Evolutionary conservation across 169 alveolate species (phyloP), one percentile per base, ranked within the genome.

Genomic region (Plasmodium knowlesi): DNA sequence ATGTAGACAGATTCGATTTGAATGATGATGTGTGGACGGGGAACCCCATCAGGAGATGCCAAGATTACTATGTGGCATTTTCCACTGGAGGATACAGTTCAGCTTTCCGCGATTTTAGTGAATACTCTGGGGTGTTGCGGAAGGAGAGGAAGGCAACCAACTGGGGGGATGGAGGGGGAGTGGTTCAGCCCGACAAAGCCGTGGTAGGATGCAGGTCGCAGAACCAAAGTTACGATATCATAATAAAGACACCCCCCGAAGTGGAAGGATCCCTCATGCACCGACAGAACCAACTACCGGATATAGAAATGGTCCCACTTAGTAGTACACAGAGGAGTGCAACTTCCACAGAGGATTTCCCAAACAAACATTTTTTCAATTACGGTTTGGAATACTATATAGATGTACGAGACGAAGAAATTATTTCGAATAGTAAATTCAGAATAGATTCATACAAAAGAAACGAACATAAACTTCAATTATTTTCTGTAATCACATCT

Each of bases 371-470:
- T 22, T 19, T 86, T 16, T 86, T 86, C 46, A 86, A 86, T 67
- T 86, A 86, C 80, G 93, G 93, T 19, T 6, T 86, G 67, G 93
- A 86, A 76, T 74, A 86, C 71, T 86, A 86, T 70, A 76, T 86
- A 86, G 88, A 86, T 54, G 93, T 86, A 50, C n/a, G 82, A 8
- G 93, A 86, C 41, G 82, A 74, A 30, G 93, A 86, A 57, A 76
- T 86, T n/a, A 53, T 76, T 50, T 46, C 86, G 19, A 86, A 86
- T 10, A 74, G 93, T 19, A 19, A 74, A n/a, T 86, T 86, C 19
- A 86, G 74, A 76, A 74, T 86, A 76, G 81, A 30, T 41, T 32
- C 82, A 10, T 86, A 76, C 80, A 53, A 46, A 30, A 8, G 83
- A 54, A 86, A 86, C 71, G 25, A 2, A 46, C 30, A 86, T 10